Percentiles rank a stretch among this genome's conserved stretches.
These are phyloP conservation scores for Neospora caninum DNA, from an alignment of 169 alveolate genomes.

Conservation along the genomic window DNA sequence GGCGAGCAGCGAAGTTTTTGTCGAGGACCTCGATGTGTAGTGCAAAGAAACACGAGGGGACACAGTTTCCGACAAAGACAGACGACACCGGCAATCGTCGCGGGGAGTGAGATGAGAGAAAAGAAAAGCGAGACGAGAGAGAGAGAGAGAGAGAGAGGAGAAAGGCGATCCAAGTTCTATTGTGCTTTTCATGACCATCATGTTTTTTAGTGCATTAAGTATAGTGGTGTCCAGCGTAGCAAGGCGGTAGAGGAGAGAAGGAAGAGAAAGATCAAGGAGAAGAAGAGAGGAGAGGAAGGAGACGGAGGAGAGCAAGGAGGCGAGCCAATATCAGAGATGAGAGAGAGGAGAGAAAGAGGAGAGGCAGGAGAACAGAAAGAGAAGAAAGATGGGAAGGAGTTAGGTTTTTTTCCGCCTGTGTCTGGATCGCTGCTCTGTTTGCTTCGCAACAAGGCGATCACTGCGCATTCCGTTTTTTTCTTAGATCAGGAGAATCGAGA, in stretches of 20 bases:
- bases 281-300: background rate
- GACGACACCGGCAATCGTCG: background rate
- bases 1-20: background rate
- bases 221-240: background rate
- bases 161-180: background rate
- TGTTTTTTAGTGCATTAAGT: background rate
- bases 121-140: background rate
- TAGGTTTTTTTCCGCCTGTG: background rate
- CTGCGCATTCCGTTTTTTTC: background rate
- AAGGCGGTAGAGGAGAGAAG: background rate
- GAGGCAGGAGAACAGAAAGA: background rate
- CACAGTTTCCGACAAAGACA: background rate
- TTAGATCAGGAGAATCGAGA: too few species aligned
- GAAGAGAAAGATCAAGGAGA: background rate
- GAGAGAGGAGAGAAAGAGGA: background rate
- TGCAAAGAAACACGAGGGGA: background rate
- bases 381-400: background rate
- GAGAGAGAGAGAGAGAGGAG: background rate
- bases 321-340: background rate
- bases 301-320: background rate
- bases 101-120: background rate
- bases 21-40: slow-evolving; percentile 5
- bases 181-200: background rate
- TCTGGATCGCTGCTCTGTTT: background rate
- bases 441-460: too few species aligned